A percentile compares a stretch with the other conserved stretches of the same genome.
Evolutionary conservation across 371 early-diverging fungal species (phyloP).

Genomic region (Apophysomyces ossiformis): DNA sequence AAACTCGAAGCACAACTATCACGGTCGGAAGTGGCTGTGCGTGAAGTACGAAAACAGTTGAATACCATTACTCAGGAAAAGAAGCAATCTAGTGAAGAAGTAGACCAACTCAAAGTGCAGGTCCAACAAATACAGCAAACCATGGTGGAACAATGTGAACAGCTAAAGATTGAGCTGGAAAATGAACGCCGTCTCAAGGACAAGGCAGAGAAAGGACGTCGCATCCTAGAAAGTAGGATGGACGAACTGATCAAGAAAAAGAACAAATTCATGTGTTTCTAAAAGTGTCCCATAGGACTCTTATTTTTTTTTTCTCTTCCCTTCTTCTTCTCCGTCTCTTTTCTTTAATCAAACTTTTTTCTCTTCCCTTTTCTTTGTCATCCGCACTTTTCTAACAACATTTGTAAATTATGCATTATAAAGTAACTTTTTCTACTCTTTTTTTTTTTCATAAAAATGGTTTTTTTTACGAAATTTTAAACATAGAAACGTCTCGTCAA

Average conservation of each 20-base stretch:
- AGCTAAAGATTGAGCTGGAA: conserved; percentile 38
- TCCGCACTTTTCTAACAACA: not conserved
- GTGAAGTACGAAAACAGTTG: conserved; percentile 45
- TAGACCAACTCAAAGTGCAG: conserved; percentile 45
- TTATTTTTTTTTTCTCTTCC: conserved; percentile 1
- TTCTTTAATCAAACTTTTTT: not conserved
- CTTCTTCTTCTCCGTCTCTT: not conserved
- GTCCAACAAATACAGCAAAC: conserved; percentile 37
- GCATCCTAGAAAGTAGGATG: conserved; percentile 54
- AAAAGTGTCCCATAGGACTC: conserved; percentile 10
- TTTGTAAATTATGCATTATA: too few species aligned
- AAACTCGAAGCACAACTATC: conserved; percentile 47
- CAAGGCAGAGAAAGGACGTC: conserved; percentile 54
- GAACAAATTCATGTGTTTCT: conserved; percentile 62
- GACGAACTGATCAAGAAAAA: conserved; percentile 54
- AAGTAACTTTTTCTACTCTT: too few species aligned
- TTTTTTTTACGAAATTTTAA: too few species aligned
- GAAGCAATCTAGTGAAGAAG: conserved; percentile 41
- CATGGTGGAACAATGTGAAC: conserved; percentile 26
- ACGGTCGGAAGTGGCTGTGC: conserved; percentile 45
- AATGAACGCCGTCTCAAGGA: conserved; percentile 44
- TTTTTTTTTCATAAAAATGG: too few species aligned
- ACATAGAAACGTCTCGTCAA: too few species aligned
- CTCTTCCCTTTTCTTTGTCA: conserved; percentile 6
- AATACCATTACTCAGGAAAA: conserved; percentile 44